Base-by-base conservation (phyloP, 208 protist genomes). In the Leishmania arabica region DNA sequence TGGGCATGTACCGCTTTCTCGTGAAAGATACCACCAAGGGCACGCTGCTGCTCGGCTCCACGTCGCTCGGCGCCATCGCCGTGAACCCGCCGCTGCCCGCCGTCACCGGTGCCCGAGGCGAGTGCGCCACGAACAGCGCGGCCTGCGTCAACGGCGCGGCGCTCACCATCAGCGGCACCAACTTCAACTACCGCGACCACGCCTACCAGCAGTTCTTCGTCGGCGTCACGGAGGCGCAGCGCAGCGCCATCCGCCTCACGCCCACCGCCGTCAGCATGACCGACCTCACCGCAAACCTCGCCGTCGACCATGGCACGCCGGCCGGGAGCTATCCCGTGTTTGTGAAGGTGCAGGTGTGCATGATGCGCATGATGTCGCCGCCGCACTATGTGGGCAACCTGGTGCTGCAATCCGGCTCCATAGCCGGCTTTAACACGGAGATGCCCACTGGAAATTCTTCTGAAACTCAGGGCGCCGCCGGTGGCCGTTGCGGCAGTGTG, bases 1-100 rank as follows among this genome's bases (percentile, higher is more conserved):
- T 90, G 84, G 84, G 84, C 64, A 88, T 88, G 87, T 88, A 77
- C 80, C 60, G 53, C 65, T 73, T 88, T 60, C 79, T 86, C 15
- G 87, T 88, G 54, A 72, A 79, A 56, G 82, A 88, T 31, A 58
- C n/a, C 24, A 69, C 34, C 34, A 84, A 47, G 42, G 54, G 69
- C 49, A 78, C 80, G 15, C 82, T 83, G 62, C 71, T 89, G 77
- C 78, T 80, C 47, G 80, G 79, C 77, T 77, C 83, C 65, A 85
- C 53, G 49, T 54, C 75, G 49, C 82, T 84, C 74, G 31, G 7
- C 37, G 68, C 49, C 60, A 66, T 89, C 54, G 77, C 83, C 49
- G 83, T 87, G 31, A 81, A 84, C 77, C 87, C 87, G 70, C 60
- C 81, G 58, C 62, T 86, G 75, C 87, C 84, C 19, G 64, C 37